A percentile compares a stretch with the other conserved stretches of the same genome.
Conservation (phyloP, 495 filamentous ascomycete genomes). For the Astrocystis sublimbata region DNA sequence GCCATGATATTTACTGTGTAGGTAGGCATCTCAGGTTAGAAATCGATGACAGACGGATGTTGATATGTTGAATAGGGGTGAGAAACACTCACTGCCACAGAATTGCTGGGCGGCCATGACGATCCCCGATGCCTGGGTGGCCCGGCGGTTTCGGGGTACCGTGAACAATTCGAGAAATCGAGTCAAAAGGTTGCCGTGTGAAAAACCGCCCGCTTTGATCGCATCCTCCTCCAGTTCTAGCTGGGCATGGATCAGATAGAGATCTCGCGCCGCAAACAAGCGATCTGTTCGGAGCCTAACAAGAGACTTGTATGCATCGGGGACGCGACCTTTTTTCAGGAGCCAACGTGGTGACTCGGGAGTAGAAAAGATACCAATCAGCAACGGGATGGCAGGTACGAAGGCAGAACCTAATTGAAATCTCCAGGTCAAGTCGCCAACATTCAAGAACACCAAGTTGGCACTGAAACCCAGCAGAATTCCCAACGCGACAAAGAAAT, state of each 20-base stretch:
- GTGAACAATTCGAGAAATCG: conserved; percentile 61
- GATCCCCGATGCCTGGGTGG: conserved; percentile 59
- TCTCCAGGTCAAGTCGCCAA: conserved; percentile 65
- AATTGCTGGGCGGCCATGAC: conserved; percentile 85
- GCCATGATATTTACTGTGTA: conserved; percentile 82
- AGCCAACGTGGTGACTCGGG: conserved; percentile 70
- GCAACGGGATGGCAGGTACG: conserved; percentile 69
- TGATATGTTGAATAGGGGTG: too few relatives aligned
- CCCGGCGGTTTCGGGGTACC: conserved; percentile 60
- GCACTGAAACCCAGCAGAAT: conserved; percentile 71
- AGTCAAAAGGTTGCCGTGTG: conserved; percentile 49
- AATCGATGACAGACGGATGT: too few relatives aligned
- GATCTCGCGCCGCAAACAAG: conserved; percentile 72
- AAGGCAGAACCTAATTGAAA: conserved; percentile 78
- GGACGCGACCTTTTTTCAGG: conserved; percentile 63
- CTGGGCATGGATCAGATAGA: conserved; percentile 71
- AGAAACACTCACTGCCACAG: too few relatives aligned
- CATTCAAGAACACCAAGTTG: conserved; percentile 64
- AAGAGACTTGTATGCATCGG: conserved; percentile 64
- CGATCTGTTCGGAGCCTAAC: conserved; percentile 60
- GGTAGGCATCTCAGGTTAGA: too few relatives aligned
- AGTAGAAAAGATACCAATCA: conserved; percentile 67
- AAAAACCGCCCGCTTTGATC: too few relatives aligned
- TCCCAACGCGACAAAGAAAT: conserved; percentile 82
- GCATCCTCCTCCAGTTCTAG: conserved; percentile 39